These are phyloP conservation scores for Micromonas commoda DNA, from an alignment of 139 green algal species.

Conservation along the genomic window DNA sequence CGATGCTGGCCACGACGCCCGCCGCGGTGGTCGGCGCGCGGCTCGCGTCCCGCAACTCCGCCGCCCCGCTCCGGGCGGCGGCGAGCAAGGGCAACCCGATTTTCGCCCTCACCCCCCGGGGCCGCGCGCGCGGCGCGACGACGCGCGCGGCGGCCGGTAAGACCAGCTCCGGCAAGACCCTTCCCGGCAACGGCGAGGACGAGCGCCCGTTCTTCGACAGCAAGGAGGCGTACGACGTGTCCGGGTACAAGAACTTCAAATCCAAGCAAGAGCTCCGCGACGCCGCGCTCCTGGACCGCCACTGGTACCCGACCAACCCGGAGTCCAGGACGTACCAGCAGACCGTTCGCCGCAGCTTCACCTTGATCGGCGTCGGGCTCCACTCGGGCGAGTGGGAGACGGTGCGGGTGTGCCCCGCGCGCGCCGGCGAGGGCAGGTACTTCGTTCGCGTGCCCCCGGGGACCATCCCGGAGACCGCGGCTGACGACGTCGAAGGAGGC, in stretches of 20 bases:
- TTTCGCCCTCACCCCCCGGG: too few species aligned
- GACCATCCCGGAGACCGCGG: background rate
- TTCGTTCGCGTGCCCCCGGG: slow-evolving; percentile 62
- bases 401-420: slow-evolving; percentile 65
- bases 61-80: too few species aligned
- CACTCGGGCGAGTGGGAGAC: background rate
- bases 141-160: too few species aligned
- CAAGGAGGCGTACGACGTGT: too few species aligned
- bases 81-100: too few species aligned
- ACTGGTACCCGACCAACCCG: background rate
- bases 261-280: background rate
- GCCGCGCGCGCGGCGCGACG: too few species aligned
- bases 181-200: too few species aligned
- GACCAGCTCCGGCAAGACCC: too few species aligned
- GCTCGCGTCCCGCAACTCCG: too few species aligned
- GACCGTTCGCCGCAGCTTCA: slow-evolving; percentile 8
- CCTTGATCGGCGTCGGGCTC: background rate
- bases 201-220: too few species aligned
- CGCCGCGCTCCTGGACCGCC: background rate
- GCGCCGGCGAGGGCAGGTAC: slow-evolving; percentile 71
- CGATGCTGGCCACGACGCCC: too few species aligned
- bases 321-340: slow-evolving; percentile 6
- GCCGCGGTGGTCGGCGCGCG: too few species aligned
- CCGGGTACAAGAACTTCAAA: background rate
- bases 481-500: background rate